Conservation (phyloP, 2,329 filamentous ascomycete species). For the Aciculosporium take region DNA sequence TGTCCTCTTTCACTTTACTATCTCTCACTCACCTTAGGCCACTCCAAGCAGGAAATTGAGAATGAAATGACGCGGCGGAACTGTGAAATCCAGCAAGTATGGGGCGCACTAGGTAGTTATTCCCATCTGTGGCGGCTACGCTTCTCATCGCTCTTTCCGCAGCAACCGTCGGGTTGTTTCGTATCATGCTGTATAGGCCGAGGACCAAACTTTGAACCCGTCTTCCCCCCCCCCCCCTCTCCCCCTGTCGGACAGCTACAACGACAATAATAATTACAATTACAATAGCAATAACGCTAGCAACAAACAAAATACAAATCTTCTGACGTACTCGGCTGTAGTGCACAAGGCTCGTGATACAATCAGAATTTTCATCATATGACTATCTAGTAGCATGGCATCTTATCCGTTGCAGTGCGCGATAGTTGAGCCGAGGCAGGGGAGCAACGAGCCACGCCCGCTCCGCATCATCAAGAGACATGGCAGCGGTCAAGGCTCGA, state of each 20-base stretch:
- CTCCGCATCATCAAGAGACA: slow-evolving; percentile 34
- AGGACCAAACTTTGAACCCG: not conserved
- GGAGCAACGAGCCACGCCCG: slow-evolving; percentile 26
- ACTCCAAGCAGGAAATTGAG: not conserved
- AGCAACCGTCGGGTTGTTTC: not conserved
- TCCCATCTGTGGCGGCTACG: not conserved
- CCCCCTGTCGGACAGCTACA: not conserved
- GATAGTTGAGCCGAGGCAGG: not conserved
- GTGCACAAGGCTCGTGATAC: not conserved
- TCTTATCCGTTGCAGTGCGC: slow-evolving; percentile 8
- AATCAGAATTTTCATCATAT: slow-evolving; percentile 1
- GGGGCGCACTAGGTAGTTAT: not conserved
- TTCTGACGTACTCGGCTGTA: not conserved
- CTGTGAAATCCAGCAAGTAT: not conserved
- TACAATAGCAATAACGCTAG: no score
- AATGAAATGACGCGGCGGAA: not conserved
- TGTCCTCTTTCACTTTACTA: not conserved
- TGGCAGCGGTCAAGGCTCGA: not conserved
- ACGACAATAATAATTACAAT: not conserved
- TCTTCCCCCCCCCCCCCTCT: no score
- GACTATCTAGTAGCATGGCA: slow-evolving; percentile 24
- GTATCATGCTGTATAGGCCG: not conserved
- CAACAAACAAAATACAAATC: no score
- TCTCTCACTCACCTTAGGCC: not conserved
- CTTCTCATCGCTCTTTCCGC: slow-evolving; percentile 4